phyloP scores from a whole-genome alignment of 257 asterid genomes.

The Paulownia fortunei region DNA sequence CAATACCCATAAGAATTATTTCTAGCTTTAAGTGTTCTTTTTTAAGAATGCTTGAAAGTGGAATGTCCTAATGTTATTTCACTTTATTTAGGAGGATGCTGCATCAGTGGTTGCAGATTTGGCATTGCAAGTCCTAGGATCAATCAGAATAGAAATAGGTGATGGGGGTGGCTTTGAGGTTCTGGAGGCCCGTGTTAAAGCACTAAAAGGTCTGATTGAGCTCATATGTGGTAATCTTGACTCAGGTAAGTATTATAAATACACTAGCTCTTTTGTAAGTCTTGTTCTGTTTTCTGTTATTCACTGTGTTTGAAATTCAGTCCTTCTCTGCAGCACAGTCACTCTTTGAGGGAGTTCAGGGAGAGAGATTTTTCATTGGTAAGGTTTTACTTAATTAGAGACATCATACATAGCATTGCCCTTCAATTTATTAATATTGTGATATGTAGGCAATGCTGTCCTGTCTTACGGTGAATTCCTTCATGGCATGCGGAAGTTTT shows the following conservation, averaged over 20 bases:
- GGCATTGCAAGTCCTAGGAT: conserved; percentile 57
- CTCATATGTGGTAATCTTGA: conserved; percentile 63
- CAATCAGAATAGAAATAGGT: conserved; percentile 54
- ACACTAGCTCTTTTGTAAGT: not conserved
- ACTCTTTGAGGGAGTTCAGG: conserved; percentile 51
- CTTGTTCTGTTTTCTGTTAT: conserved; percentile 17
- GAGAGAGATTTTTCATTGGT: conserved; percentile 52
- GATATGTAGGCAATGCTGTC: conserved; percentile 70
- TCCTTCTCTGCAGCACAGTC: conserved; percentile 60
- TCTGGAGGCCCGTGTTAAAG: conserved; percentile 66
- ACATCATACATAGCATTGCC: conserved; percentile 1
- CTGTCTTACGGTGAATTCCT: conserved; percentile 79
- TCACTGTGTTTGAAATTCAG: conserved; percentile 28
- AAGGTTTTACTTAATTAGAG: conserved; percentile 36
- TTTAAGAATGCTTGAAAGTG: not conserved
- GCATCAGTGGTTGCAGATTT: conserved; percentile 61
- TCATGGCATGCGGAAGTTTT: conserved; percentile 67
- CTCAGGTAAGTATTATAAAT: conserved; percentile 63
- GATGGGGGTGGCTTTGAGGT: conserved; percentile 48
- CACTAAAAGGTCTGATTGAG: conserved; percentile 83
- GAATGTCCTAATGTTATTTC: conserved; percentile 1
- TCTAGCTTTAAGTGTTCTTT: not conserved
- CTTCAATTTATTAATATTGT: conserved; percentile 32
- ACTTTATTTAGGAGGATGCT: conserved; percentile 64
- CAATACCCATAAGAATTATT: not conserved